phyloP scores from a whole-genome alignment of 192 early-diverging fungal species.

The Allomyces macrogynus region DNA sequence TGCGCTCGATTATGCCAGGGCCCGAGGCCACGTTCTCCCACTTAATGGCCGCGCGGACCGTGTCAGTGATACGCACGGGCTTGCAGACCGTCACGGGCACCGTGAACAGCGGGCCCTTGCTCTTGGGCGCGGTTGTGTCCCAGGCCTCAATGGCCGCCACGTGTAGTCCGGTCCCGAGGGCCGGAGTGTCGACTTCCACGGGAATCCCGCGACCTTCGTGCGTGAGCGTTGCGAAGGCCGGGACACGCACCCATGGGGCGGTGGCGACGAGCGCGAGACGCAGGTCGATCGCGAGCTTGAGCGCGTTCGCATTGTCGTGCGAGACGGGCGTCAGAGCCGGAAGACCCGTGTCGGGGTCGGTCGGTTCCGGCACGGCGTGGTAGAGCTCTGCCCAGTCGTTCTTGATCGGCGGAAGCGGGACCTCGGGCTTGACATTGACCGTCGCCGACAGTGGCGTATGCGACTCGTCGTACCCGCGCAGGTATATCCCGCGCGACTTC shows the following conservation, averaged over 20 bases:
- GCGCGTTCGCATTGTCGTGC: conserved; percentile 11
- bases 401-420: no score
- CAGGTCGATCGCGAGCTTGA: conserved; percentile 56
- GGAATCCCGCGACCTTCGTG: conserved; percentile 17
- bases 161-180: no score
- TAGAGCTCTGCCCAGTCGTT: no score
- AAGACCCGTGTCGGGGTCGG: no score
- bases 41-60: conserved; percentile 15
- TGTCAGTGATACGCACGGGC: conserved; percentile 29
- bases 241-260: conserved; percentile 53
- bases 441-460: conserved; percentile 31
- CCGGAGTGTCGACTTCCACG: no score
- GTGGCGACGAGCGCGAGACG: conserved; percentile 46
- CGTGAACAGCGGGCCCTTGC: conserved; percentile 53
- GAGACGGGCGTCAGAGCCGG: no score
- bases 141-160: no score
- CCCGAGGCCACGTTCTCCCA: conserved; percentile 42
- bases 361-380: background rate
- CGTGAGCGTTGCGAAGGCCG: conserved; percentile 50
- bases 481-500: conserved; percentile 55
- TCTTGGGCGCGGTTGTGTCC: no score
- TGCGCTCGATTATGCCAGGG: conserved; percentile 60
- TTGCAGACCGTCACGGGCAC: conserved; percentile 89
- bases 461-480: conserved; percentile 57
- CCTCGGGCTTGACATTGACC: conserved; percentile 7